phyloP scores from a whole-genome alignment of 2,329 filamentous ascomycete genomes.

The Chalara sp. region DNA sequence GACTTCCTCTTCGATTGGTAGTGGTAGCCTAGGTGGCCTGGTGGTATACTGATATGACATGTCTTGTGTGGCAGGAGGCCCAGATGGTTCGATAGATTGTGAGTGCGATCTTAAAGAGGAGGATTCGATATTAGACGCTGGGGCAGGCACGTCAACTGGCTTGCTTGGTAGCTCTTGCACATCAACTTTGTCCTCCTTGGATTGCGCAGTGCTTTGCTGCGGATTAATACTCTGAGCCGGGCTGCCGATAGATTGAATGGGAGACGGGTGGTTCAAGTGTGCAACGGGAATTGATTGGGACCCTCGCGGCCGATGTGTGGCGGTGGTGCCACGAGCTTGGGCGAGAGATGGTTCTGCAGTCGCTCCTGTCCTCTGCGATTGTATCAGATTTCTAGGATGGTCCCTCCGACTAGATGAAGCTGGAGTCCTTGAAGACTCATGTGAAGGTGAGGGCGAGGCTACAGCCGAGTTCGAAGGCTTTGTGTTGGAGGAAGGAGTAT shows the following conservation, averaged over 20 bases:
- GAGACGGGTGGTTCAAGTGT: conserved; percentile 11
- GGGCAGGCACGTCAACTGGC: conserved; percentile 45
- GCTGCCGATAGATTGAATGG: conserved; percentile 17
- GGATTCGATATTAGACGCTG: conserved; percentile 17
- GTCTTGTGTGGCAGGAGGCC: conserved; percentile 32
- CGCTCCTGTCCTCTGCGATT: conserved; percentile 48
- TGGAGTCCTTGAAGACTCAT: conserved; percentile 20
- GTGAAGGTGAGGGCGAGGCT: conserved; percentile 21
- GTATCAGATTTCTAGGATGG: conserved; percentile 42
- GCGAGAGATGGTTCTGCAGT: conserved; percentile 56
- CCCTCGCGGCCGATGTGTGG: conserved; percentile 22
- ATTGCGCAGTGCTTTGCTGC: neutral
- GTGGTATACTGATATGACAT: conserved; percentile 51
- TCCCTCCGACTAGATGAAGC: conserved; percentile 27
- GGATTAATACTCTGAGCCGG: conserved; percentile 14
- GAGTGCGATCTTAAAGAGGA: conserved; percentile 21
- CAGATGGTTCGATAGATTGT: conserved; percentile 46
- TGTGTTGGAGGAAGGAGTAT: conserved; percentile 34
- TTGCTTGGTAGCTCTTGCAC: conserved; percentile 41
- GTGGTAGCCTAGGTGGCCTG: conserved; percentile 79
- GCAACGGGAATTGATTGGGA: conserved; percentile 17
- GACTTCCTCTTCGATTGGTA: conserved; percentile 89
- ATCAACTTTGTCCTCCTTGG: conserved; percentile 23
- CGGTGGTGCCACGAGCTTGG: conserved; percentile 38
- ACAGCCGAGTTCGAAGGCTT: conserved; percentile 30